Base-by-base conservation (phyloP, 2,329 filamentous ascomycete genomes). In the Blastomyces percursus region DNA sequence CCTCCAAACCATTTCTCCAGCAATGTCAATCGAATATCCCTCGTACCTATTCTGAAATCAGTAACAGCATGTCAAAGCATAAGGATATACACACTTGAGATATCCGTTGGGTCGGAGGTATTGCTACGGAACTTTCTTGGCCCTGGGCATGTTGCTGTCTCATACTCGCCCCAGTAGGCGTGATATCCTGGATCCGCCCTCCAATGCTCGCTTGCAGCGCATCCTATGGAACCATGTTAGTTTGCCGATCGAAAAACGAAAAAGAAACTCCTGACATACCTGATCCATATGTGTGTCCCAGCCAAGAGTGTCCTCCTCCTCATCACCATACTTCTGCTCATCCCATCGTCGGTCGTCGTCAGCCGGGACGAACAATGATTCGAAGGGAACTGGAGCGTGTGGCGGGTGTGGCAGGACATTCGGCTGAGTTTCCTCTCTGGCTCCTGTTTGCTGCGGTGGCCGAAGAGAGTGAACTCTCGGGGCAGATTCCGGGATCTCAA, bases 321-420 rank as follows among this genome's bases (percentile, higher is more conserved):
- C 78, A 27, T 79, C 74, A 27, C 79, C 78, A 62, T 79, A 80
- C 62, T 82, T 80, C 24, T 80, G 75, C 32, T 84, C 84, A 67
- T 86, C 83, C 84, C 85, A 87, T 61, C 79, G 77, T 46, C 76
- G 76, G 66, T 86, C 66, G 63, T 85, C 82, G 63, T 85, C 82
- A n/a, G 77, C 78, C 16, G 82, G 81, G 56, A 87, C 78, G 68
- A 87, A 87, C 6, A 87, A 74, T 67, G 82, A 84, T 60, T 86
- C 78, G 1, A 77, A 71, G 64, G 82, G 81, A 30, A 81, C 79
- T 78, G 62, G 77, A 42, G 73, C 71, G 32, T 62, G 64, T 60
- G 73, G 71, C 44, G 62, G 65, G 21, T 62, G 64, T 59, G 73
- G 71, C 44, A 61, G 65, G 40, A 35, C 27, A 48, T 67, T 67